A percentile compares a stretch with the other conserved stretches of the same genome.
Conservation (phyloP, 2,329 filamentous ascomycete genomes). For the Sporothrix brasiliensis region DNA sequence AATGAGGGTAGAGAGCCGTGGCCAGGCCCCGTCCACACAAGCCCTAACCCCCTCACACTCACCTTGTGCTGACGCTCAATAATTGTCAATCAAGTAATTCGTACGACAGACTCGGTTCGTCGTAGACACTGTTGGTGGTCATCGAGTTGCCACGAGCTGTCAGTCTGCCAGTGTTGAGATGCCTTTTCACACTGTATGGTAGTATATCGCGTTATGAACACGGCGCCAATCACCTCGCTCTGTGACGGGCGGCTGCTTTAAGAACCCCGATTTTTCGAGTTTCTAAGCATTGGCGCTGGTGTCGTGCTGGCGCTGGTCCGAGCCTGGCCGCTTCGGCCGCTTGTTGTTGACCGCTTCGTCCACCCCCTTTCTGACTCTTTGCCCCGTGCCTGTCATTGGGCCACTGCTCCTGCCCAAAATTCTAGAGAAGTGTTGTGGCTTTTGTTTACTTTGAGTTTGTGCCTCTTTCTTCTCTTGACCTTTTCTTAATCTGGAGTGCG, state of each 20-base stretch:
- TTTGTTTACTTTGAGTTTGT: neutral
- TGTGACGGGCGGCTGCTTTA: slow-evolving; percentile 6
- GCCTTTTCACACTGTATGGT: slow-evolving; percentile 13
- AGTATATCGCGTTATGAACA: neutral
- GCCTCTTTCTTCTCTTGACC: neutral
- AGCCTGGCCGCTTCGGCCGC: slow-evolving; percentile 4
- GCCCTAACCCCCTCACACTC: neutral
- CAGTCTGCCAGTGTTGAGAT: neutral
- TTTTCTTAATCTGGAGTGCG: neutral
- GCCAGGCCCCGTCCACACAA: neutral
- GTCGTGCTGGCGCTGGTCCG: slow-evolving; percentile 14
- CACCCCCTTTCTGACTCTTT: neutral
- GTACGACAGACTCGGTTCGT: neutral
- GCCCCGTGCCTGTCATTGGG: neutral
- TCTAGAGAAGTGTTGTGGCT: neutral
- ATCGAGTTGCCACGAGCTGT: neutral
- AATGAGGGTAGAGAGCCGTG: neutral
- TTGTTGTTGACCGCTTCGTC: neutral
- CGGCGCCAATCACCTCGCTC: neutral
- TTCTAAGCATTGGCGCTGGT: slow-evolving; percentile 3
- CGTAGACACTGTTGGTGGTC: neutral
- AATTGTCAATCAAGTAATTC: no score
- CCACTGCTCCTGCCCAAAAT: neutral
- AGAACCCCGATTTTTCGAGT: slow-evolving; percentile 6
- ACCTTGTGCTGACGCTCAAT: neutral